Percentiles rank a stretch among this genome's conserved stretches.
Conservation (phyloP, 345 rosid species). For the Arabis alpina region DNA sequence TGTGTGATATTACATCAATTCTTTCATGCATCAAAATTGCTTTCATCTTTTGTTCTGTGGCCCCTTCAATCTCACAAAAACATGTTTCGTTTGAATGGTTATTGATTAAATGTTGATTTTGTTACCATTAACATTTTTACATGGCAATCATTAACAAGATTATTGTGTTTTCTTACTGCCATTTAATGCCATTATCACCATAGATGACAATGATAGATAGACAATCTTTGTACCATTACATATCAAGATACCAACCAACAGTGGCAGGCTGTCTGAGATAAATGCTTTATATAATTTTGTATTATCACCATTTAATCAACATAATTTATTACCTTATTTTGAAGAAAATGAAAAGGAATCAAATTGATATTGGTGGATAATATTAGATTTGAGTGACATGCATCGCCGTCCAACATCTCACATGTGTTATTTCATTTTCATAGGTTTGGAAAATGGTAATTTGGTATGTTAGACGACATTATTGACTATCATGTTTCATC, state of each 20-base stretch:
- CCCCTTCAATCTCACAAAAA: constrained; percentile 6
- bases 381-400: too few relatives aligned
- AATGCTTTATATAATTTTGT: constrained; percentile 7
- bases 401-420: too few relatives aligned
- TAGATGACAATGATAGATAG: neutral
- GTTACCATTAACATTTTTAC: constrained; percentile 4
- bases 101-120: neutral
- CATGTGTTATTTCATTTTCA: constrained; percentile 33
- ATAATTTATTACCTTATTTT: too few relatives aligned
- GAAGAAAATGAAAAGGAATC: too few relatives aligned
- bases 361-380: too few relatives aligned
- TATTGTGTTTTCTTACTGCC: neutral
- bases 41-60: constrained; percentile 35
- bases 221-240: constrained; percentile 16
- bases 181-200: neutral
- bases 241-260: neutral
- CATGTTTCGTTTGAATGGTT: constrained; percentile 11
- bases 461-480: constrained; percentile 39
- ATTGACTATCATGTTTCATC: constrained; percentile 25
- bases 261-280: constrained; percentile 3
- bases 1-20: constrained; percentile 35
- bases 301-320: constrained; percentile 9
- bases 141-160: too few relatives aligned
- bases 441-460: constrained; percentile 26
- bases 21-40: constrained; percentile 35